These are phyloP conservation scores for Plasmodium gallinaceum DNA, from an alignment of 169 alveolate species.

Conservation along the genomic window DNA sequence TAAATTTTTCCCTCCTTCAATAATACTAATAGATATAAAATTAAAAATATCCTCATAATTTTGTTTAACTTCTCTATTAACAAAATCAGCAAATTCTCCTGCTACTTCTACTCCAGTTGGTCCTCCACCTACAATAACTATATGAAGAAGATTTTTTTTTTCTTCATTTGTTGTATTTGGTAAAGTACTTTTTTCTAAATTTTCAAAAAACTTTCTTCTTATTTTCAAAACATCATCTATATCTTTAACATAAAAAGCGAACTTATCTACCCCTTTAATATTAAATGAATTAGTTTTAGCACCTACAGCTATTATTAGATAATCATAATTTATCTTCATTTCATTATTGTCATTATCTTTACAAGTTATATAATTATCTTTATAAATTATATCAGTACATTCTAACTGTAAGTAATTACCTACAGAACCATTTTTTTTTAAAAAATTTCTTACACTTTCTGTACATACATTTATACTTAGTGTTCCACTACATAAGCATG, in stretches of 20 bases:
- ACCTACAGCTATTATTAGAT: constrained; percentile 84
- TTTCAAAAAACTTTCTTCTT: constrained; percentile 72
- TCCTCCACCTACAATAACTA: constrained; percentile 87
- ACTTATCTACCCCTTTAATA: constrained; percentile 83
- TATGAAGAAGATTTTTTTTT: constrained; percentile 71
- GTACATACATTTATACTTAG: constrained; percentile 76
- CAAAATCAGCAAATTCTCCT: constrained; percentile 83
- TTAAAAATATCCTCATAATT: constrained; percentile 62
- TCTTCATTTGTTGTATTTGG: constrained; percentile 73
- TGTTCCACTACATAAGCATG: constrained; percentile 82
- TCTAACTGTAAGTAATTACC: constrained; percentile 56
- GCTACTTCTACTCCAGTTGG: constrained; percentile 87
- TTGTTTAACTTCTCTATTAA: constrained; percentile 73
- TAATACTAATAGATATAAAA: constrained; percentile 80
- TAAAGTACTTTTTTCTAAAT: constrained; percentile 76
- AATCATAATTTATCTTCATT: constrained; percentile 78
- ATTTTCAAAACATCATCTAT: constrained; percentile 81
- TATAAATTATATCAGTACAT: constrained; percentile 73
- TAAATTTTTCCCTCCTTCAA: constrained; percentile 83
- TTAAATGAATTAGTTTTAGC: constrained; percentile 84
- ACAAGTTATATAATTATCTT: constrained; percentile 24
- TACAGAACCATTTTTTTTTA: constrained; percentile 48
- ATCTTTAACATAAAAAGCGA: constrained; percentile 85
- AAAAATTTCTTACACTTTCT: constrained; percentile 77
- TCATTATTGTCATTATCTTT: constrained; percentile 47